phyloP scores from a whole-genome alignment of 2,329 filamentous ascomycete genomes.

The Daldinia sp. region DNA sequence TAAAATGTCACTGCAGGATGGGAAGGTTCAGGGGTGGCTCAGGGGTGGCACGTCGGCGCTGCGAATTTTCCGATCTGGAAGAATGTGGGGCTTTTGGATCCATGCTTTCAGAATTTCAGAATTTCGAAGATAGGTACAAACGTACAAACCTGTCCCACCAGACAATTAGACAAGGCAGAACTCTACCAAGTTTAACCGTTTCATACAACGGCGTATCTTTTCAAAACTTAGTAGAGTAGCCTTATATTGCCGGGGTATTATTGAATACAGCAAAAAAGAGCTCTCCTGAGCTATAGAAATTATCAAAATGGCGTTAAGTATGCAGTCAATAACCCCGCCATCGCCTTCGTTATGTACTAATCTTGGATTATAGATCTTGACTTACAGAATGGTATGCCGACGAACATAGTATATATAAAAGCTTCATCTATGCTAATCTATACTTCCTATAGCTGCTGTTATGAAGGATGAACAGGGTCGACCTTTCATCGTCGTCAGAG shows the following conservation, averaged over 20 bases:
- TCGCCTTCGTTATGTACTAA: conserved; percentile 42
- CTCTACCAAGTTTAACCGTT: conserved; percentile 30
- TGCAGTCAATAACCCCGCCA: conserved; percentile 50
- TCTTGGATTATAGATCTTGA: conserved; percentile 74
- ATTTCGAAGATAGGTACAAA: conserved; percentile 32
- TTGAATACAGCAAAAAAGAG: conserved; percentile 27
- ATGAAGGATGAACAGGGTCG: conserved; percentile 98
- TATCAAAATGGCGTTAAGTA: conserved; percentile 71
- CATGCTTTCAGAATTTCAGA: conserved; percentile 41
- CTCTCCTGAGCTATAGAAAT: conserved; percentile 49
- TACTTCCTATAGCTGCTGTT: conserved; percentile 67
- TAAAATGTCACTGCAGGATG: too few species aligned
- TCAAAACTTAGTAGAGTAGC: conserved; percentile 4
- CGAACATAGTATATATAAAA: not conserved
- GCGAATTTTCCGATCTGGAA: conserved; percentile 39
- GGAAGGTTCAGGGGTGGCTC: too few species aligned
- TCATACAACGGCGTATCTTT: conserved; percentile 19
- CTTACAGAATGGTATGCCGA: conserved; percentile 79
- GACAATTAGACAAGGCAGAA: conserved; percentile 23
- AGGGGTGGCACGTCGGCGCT: conserved; percentile 29
- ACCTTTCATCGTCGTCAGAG: conserved; percentile 97
- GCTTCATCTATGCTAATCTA: conserved; percentile 36
- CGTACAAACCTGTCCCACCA: conserved; percentile 10
- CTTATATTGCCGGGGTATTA: not conserved
- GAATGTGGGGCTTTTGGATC: conserved; percentile 30